Base-by-base conservation (phyloP, 441 rosid species). In the Brassica balearica region DNA sequence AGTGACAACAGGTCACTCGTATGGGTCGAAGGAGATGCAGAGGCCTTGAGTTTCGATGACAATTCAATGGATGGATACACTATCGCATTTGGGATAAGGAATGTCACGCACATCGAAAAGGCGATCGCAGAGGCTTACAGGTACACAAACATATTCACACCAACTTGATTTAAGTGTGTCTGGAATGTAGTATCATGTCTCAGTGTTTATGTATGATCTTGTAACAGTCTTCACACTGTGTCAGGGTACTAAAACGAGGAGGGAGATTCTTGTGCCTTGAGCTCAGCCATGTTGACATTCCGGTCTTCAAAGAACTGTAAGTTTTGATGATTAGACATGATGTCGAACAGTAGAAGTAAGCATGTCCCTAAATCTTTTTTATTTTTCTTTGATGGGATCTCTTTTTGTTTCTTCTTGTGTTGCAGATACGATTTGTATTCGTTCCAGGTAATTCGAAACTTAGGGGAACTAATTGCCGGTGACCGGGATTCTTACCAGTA, bases 1-100 rank as follows among this genome's bases (percentile, higher is more conserved):
- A 83, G 83, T 72, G 86, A 85, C 38, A 85, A 84, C 77, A 87
- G 91, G 74, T 86, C 95, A 55, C 92, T 95, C 34, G 66, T 81
- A 66, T 95, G 98, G 98, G 92, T 90, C 73, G 91, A 90, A 82
- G 99, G 99, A 75, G 88, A 93, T 84, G 99, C 97, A 61, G 98
- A 93, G 86, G 91, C 91, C 69, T 82, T 96, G 85, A 82, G 84
- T 80, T 96, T 96, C 66, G 85, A 77, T 69, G 88, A 92, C 77
- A 75, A 85, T 79, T 87, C 94, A 51, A 87, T 95, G 98, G 98
- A 95, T 85, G 93, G 94, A 62, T 95, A 91, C 84, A 91, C 98
- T 48, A 88, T 95, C 79, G 98, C 99, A 41, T 95, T 93, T 83
- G 98, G 98, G 64, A 93, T 96, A 60, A 89, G 99, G 84, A 96